Base-by-base conservation (phyloP, 129 eudicot genomes). In the Smallanthus sonchifolius region DNA sequence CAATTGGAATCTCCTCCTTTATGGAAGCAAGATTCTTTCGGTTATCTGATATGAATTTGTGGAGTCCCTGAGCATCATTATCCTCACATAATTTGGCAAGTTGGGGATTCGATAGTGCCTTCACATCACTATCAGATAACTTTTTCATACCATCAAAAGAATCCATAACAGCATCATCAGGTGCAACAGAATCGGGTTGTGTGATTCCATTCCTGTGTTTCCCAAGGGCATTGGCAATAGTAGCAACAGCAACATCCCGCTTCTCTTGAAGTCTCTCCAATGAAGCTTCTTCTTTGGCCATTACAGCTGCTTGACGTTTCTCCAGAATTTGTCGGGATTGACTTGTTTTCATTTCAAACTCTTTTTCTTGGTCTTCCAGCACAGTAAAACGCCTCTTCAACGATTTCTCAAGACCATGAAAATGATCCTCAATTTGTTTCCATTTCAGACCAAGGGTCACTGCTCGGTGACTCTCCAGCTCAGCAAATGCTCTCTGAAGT, bases 401-500 rank as follows among this genome's bases (percentile, higher is more conserved):
- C 45, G 98, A 94, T 79, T 90, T 94, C 79, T 94, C 92, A 54
- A 94, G 96, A 75, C 98, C 98, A 55, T 94, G 88, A 75, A 94
- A 94, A 82, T 94, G 98, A 68, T 89, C 97, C 66, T 94, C 98
- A 9, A 94, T 87, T 82, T 90, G 97, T 74, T 94, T 84, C 98
- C 98, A 94, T 85, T 94, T 88, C 88, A 91, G 70, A 83, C 88
- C 87, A 67, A 94, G 96, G 82, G 98, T 87, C 44, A 90, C 81
- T 2, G 98, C 98, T 63, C 97, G 84, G 67, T 90, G 97, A 74
- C 98, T 86, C 82, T 94, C 98, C 32, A 94, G 96, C 85, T 94
- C 98, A 43, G 97, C 92, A 82, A 94, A 94, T 75, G 98, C 98
- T 79, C 86, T 90, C 84, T 94, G 98, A 65, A 94, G 96, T 76